Evolutionary conservation across 139 green algal species (phyloP).

Genomic region (Picochlorum sp.): DNA sequence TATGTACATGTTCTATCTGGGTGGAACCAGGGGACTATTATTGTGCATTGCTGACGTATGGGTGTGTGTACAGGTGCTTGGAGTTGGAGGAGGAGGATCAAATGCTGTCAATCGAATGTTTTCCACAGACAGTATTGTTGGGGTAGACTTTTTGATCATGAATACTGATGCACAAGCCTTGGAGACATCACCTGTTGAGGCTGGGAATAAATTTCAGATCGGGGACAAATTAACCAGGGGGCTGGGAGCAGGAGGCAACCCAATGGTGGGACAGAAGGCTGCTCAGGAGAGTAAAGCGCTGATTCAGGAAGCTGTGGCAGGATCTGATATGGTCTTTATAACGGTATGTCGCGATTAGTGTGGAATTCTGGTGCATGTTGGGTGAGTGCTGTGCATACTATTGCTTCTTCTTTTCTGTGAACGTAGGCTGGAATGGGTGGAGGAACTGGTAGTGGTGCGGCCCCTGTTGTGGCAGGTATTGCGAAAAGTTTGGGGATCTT

Average conservation of each 20-base stretch:
- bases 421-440: slow-evolving; percentile 75
- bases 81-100: slow-evolving; percentile 83
- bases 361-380: slow-evolving; percentile 4
- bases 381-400: not conserved
- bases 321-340: slow-evolving; percentile 92
- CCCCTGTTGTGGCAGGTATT: slow-evolving; percentile 75
- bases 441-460: slow-evolving; percentile 84
- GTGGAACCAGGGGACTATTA: too few species aligned
- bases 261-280: slow-evolving; percentile 68
- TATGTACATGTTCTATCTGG: not conserved
- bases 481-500: slow-evolving; percentile 70
- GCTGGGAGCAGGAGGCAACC: slow-evolving; percentile 84
- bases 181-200: slow-evolving; percentile 49
- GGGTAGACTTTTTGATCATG: slow-evolving; percentile 47
- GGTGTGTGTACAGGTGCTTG: slow-evolving; percentile 63
- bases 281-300: slow-evolving; percentile 59
- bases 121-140: slow-evolving; percentile 45
- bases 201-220: slow-evolving; percentile 71
- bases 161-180: slow-evolving; percentile 93
- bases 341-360: slow-evolving; percentile 42
- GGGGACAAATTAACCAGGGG: slow-evolving; percentile 77
- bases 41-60: too few species aligned
- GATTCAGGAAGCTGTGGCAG: slow-evolving; percentile 59
- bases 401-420: slow-evolving; percentile 4
- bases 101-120: slow-evolving; percentile 97